Percentiles rank a stretch among this genome's conserved stretches.
Evolutionary conservation across 495 filamentous ascomycete genomes (phyloP).

Genomic region (Lepraria neglecta): DNA sequence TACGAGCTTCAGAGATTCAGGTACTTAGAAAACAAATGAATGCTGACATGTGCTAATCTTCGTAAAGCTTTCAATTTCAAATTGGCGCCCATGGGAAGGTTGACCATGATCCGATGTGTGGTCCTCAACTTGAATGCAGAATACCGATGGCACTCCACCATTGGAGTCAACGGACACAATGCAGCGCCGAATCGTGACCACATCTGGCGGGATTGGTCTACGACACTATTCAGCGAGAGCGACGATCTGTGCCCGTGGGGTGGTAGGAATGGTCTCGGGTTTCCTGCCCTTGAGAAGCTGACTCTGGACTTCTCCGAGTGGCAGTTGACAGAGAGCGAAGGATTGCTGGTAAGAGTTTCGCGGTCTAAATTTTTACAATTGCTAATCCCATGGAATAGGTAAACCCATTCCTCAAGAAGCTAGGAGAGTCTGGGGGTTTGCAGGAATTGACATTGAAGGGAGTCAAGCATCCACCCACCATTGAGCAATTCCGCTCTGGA

Average conservation of each 20-base stretch:
- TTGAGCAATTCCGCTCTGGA: conserved; percentile 20
- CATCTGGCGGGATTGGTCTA: conserved; percentile 25
- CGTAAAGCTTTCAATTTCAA: conserved; percentile 23
- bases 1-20: not conserved
- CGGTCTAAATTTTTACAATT: not conserved
- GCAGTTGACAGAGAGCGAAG: conserved; percentile 22
- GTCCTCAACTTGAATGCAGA: conserved; percentile 22
- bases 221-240: conserved; percentile 21
- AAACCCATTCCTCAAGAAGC: conserved; percentile 24
- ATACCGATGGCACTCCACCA: conserved; percentile 15
- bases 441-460: conserved; percentile 20
- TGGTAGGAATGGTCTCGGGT: conserved; percentile 14
- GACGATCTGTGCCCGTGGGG: conserved; percentile 19
- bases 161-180: conserved; percentile 14
- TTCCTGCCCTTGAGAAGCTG: conserved; percentile 21
- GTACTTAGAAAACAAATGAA: not conserved
- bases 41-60: conserved; percentile 1
- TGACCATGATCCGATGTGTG: conserved; percentile 21
- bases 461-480: conserved; percentile 23
- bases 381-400: conserved; percentile 10
- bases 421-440: conserved; percentile 20
- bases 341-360: conserved; percentile 12
- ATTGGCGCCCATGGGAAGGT: conserved; percentile 16
- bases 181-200: conserved; percentile 15
- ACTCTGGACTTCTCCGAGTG: conserved; percentile 25